Percentiles rank a stretch among this genome's conserved stretches.
Evolutionary conservation across 1,284 basidiomycete species (phyloP).

Genomic region (Xerocomus amazonicus): DNA sequence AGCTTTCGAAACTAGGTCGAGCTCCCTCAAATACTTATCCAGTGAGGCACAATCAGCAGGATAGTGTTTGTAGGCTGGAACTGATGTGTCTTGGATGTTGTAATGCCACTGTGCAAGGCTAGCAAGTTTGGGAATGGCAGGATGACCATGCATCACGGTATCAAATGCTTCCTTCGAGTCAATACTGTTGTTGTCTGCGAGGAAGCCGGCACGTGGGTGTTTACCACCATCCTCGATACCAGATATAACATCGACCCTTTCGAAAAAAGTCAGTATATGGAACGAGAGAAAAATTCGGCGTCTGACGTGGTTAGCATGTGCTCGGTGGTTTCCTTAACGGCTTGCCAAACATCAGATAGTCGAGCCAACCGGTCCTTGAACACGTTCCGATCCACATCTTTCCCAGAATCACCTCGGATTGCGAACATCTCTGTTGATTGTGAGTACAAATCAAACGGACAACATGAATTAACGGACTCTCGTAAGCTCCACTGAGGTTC

Average conservation of each 20-base stretch:
- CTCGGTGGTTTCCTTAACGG: constrained; percentile 43
- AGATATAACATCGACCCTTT: constrained; percentile 61
- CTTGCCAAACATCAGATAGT: constrained; percentile 55
- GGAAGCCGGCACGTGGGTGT: constrained; percentile 27
- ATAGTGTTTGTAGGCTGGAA: constrained; percentile 39
- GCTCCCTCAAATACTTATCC: constrained; percentile 38
- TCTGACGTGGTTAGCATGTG: constrained; percentile 53
- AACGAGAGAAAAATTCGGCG: constrained; percentile 17
- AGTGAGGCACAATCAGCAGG: constrained; percentile 34
- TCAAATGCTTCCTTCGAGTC: constrained; percentile 51
- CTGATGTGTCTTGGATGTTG: constrained; percentile 45
- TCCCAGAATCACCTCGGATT: constrained; percentile 26
- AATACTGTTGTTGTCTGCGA: constrained; percentile 49
- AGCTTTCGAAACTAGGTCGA: constrained; percentile 37
- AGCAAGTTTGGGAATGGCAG: constrained; percentile 41
- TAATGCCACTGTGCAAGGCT: constrained; percentile 50
- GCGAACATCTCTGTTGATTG: constrained; percentile 40
- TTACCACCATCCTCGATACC: constrained; percentile 47
- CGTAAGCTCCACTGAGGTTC: constrained; percentile 49
- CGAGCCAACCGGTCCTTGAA: constrained; percentile 48
- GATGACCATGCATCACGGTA: constrained; percentile 45
- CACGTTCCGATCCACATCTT: constrained; percentile 35
- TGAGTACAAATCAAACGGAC: constrained; percentile 4
- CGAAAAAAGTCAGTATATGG: constrained; percentile 1
- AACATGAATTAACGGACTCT: constrained; percentile 37